Evolutionary conservation across 2,329 filamentous ascomycete species (phyloP).

Genomic region (Ophiostoma ulmi): DNA sequence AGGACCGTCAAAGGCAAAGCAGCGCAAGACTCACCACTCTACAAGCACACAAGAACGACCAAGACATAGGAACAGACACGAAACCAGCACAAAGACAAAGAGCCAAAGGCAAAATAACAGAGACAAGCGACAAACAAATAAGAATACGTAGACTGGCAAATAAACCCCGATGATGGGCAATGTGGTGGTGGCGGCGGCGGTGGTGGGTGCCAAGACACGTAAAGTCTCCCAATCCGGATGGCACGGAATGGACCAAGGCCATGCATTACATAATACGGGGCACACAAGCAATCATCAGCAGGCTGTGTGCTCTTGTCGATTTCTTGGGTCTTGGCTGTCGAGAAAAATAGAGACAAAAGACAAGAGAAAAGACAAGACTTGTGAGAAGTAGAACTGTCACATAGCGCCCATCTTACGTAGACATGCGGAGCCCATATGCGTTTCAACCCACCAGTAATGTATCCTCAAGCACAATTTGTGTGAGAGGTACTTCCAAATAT

Average conservation of each 20-base stretch:
- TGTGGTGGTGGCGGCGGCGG: background rate
- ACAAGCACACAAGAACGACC: background rate
- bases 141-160: conserved; percentile 3
- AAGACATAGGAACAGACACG: background rate
- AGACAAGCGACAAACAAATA: background rate
- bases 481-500: background rate
- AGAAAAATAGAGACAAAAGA: background rate
- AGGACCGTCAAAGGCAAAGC: background rate
- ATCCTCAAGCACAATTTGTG: background rate
- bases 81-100: background rate
- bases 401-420: conserved; percentile 11
- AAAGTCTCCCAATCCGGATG: conserved; percentile 22
- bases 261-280: conserved; percentile 3
- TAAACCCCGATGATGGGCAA: conserved; percentile 7
- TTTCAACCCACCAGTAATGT: background rate
- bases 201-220: conserved; percentile 16
- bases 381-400: background rate
- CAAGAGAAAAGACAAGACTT: too few relatives aligned
- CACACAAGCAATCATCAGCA: background rate
- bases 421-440: conserved; percentile 12
- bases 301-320: conserved; percentile 4
- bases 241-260: conserved; percentile 10
- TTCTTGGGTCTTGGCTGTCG: background rate
- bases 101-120: too few relatives aligned
- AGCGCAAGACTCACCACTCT: background rate